Conservation (phyloP, 805 yeast species). For the Kodamaea jinghongensis region DNA sequence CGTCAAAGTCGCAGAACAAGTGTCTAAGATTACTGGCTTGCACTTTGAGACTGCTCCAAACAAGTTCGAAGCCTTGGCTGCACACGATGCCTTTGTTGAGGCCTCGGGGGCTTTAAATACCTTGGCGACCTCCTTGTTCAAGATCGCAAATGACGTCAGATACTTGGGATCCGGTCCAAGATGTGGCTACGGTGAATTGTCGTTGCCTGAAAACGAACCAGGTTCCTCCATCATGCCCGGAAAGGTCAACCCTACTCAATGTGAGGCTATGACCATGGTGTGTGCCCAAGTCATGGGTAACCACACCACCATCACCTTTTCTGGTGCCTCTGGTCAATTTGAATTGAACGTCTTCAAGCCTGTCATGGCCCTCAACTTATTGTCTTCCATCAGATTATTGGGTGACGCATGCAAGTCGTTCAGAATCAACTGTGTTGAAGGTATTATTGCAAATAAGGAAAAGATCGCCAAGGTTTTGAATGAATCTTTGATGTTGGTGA, state of each 20-base stretch:
- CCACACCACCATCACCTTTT: slow-evolving; percentile 36
- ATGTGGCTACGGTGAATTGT: slow-evolving; percentile 41
- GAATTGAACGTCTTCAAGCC: slow-evolving; percentile 42
- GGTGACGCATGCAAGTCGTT: slow-evolving; percentile 35
- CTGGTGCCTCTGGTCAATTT: slow-evolving; percentile 41
- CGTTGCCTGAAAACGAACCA: slow-evolving; percentile 40
- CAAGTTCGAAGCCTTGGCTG: slow-evolving; percentile 41
- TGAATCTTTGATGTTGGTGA: slow-evolving; percentile 41
- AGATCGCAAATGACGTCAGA: slow-evolving; percentile 39
- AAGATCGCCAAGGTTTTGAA: slow-evolving; percentile 36
- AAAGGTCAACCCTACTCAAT: slow-evolving; percentile 40
- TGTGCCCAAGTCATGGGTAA: slow-evolving; percentile 40
- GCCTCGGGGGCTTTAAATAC: slow-evolving; percentile 42
- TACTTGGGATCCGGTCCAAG: slow-evolving; percentile 41
- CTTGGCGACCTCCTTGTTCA: slow-evolving; percentile 35
- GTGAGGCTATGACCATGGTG: slow-evolving; percentile 42
- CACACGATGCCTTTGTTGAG: slow-evolving; percentile 40
- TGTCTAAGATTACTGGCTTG: slow-evolving; percentile 32
- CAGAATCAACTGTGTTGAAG: slow-evolving; percentile 38
- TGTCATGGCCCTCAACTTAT: slow-evolving; percentile 36
- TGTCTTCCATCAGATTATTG: slow-evolving; percentile 33
- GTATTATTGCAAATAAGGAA: slow-evolving; percentile 35
- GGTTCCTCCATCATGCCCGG: slow-evolving; percentile 45
- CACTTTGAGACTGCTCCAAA: slow-evolving; percentile 37
- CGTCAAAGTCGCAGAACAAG: slow-evolving; percentile 32